Base-by-base conservation (phyloP, 768 basidiomycete species). In the Lactarius vividus region DNA sequence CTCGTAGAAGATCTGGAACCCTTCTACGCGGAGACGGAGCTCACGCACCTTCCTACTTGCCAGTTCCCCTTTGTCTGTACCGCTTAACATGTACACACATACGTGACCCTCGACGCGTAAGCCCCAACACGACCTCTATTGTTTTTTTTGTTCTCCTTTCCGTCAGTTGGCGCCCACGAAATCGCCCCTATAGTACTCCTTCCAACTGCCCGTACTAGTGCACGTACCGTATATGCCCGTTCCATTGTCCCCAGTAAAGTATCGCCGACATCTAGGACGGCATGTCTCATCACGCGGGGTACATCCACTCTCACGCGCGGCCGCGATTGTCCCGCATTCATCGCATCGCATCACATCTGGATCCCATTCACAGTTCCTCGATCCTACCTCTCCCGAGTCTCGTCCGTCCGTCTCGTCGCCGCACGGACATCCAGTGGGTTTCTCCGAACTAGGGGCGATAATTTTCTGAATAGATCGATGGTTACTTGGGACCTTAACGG, bases 1-100 rank as follows among this genome's bases (percentile, higher is more conserved):
- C 65, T 66, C n/a, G 56, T 66, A n/a, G 65, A 66, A 62, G 65
- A 66, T 66, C 65, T 66, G 52, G 65, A 66, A 66, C 2, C 7
- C 16, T 66, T 63, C 61, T 26, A 66, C 44, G 26, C 46, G 58
- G 58, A 31, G 57, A 7, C 58, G 63, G 57, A 58, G 63, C 49
- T 40, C 55, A 35, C 46, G 13, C 13, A 33, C 42, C 55, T 29
- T 29, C 59, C 40, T 11, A n/a, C 59, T 7, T 49, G 16, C 15
- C 16, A 44, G 20, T 49, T 26, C 13, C 49, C 49, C 49, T 11
- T 40, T 40, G 40, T 40, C 40, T 40, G 16, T 49, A n/a, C 26
- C 23, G 26, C 23, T 4, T 40, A 40, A 11, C n/a, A 35, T 35
- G 35, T 35, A 35, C 35, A 35, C 35, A 35, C 35, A 13, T 52